Percentiles rank a stretch among this genome's conserved stretches.
phyloP scores from a whole-genome alignment of 371 early-diverging fungal genomes.

The Umbelopsis sp. region DNA sequence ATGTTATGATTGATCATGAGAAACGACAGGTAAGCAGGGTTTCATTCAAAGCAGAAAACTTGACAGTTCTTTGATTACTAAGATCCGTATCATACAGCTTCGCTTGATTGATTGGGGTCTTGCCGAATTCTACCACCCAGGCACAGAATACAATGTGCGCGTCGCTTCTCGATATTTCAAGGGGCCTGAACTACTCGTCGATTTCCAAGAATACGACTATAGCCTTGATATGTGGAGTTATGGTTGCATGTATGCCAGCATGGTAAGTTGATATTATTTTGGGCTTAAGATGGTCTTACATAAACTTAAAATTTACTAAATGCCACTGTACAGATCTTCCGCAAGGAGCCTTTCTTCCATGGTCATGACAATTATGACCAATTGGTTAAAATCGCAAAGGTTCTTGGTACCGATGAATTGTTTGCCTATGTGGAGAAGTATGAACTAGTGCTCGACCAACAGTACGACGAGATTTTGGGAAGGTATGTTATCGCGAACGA shows the following conservation, averaged over 20 bases:
- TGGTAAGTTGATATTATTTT: slow-evolving; percentile 57
- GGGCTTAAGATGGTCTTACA: too few relatives aligned
- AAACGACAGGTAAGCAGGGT: slow-evolving; percentile 71
- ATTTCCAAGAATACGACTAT: slow-evolving; percentile 98
- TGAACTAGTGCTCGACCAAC: slow-evolving; percentile 86
- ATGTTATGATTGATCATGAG: slow-evolving; percentile 99
- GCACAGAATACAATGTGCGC: slow-evolving; percentile 96
- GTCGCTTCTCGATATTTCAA: slow-evolving; percentile 99
- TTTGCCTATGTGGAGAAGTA: slow-evolving; percentile 94
- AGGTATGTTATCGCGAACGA: slow-evolving; percentile 29
- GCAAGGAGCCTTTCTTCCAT: slow-evolving; percentile 99
- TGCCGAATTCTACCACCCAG: slow-evolving; percentile 99
- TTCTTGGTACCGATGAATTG: slow-evolving; percentile 94
- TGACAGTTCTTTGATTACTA: slow-evolving; percentile 1
- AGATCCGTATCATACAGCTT: slow-evolving; percentile 52
- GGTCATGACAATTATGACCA: slow-evolving; percentile 99
- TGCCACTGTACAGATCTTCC: slow-evolving; percentile 82
- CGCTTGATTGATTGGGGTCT: slow-evolving; percentile 99
- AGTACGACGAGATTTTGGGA: slow-evolving; percentile 84
- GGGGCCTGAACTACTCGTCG: slow-evolving; percentile 99
- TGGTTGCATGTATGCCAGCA: slow-evolving; percentile 99
- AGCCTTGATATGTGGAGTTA: slow-evolving; percentile 99
- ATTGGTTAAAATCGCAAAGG: slow-evolving; percentile 96
- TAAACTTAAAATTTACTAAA: background rate
- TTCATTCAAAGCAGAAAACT: slow-evolving; percentile 24